Conservation (phyloP, 2,329 filamentous ascomycete genomes). For the Colletotrichum chrysophilum region DNA sequence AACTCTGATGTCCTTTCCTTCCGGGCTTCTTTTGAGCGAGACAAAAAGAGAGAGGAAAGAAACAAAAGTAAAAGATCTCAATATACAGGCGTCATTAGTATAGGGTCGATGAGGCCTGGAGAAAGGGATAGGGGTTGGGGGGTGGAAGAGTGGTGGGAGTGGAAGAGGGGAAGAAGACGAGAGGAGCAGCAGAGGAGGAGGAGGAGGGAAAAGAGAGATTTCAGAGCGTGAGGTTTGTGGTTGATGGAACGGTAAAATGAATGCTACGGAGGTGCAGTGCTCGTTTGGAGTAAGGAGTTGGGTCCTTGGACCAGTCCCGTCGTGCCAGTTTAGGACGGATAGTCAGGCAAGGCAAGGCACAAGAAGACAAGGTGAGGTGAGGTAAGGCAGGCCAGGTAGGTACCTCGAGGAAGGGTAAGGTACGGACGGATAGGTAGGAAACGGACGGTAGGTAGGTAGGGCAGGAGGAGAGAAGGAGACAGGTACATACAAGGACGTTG, state of each 20-base stretch:
- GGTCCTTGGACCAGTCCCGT: neutral
- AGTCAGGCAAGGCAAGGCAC: neutral
- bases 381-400: neutral
- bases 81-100: conserved; percentile 25
- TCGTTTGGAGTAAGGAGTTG: neutral
- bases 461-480: neutral
- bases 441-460: neutral
- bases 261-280: neutral
- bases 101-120: conserved; percentile 25
- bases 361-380: neutral
- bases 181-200: neutral
- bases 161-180: neutral
- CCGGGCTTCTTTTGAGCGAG: conserved; percentile 3
- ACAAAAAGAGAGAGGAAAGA: conserved; percentile 16
- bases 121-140: conserved; percentile 22
- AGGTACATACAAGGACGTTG: neutral
- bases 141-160: neutral
- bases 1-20: conserved; percentile 18
- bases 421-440: neutral
- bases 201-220: neutral
- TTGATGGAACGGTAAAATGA: neutral
- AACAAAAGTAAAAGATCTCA: conserved; percentile 23
- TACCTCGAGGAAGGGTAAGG: neutral
- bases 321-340: neutral
- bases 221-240: neutral